These are phyloP conservation scores for Thelonectria blattea DNA, from an alignment of 2,329 filamentous ascomycete genomes.

Conservation along the genomic window DNA sequence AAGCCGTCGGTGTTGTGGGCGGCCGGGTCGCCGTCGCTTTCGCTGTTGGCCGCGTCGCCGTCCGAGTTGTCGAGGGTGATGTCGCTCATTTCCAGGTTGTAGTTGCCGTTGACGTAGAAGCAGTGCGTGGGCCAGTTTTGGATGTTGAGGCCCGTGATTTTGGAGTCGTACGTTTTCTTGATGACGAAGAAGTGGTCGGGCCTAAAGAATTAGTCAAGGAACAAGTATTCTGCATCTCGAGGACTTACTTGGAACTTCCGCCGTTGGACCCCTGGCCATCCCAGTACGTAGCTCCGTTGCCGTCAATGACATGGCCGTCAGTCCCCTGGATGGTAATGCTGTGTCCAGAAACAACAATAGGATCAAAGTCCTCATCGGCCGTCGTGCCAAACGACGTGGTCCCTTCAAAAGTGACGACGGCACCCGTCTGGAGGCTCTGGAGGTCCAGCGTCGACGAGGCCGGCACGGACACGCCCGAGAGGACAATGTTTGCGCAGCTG, in stretches of 20 bases:
- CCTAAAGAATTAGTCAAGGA: neutral
- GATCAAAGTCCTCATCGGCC: slow-evolving; percentile 19
- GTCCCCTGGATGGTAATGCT: slow-evolving; percentile 59
- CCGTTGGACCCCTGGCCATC: slow-evolving; percentile 63
- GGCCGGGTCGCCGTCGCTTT: slow-evolving; percentile 21
- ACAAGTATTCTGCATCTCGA: too few species aligned
- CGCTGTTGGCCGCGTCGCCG: slow-evolving; percentile 35
- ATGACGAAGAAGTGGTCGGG: slow-evolving; percentile 59
- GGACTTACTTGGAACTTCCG: slow-evolving; percentile 58
- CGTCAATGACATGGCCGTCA: slow-evolving; percentile 56
- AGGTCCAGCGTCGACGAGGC: slow-evolving; percentile 20
- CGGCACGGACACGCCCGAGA: slow-evolving; percentile 16
- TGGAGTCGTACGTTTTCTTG: slow-evolving; percentile 42
- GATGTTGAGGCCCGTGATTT: slow-evolving; percentile 43
- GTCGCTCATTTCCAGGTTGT: slow-evolving; percentile 40
- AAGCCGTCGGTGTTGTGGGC: slow-evolving; percentile 63
- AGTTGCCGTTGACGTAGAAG: slow-evolving; percentile 44
- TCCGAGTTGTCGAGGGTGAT: slow-evolving; percentile 46
- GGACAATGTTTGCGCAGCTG: slow-evolving; percentile 20
- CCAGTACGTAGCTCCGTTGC: slow-evolving; percentile 63
- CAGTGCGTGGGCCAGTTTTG: slow-evolving; percentile 47
- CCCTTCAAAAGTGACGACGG: slow-evolving; percentile 18
- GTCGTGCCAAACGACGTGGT: slow-evolving; percentile 22
- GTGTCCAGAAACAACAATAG: slow-evolving; percentile 62
- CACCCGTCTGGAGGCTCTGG: slow-evolving; percentile 17